Conservation (phyloP, 2,329 filamentous ascomycete species). For the Metarhizium robertsii region DNA sequence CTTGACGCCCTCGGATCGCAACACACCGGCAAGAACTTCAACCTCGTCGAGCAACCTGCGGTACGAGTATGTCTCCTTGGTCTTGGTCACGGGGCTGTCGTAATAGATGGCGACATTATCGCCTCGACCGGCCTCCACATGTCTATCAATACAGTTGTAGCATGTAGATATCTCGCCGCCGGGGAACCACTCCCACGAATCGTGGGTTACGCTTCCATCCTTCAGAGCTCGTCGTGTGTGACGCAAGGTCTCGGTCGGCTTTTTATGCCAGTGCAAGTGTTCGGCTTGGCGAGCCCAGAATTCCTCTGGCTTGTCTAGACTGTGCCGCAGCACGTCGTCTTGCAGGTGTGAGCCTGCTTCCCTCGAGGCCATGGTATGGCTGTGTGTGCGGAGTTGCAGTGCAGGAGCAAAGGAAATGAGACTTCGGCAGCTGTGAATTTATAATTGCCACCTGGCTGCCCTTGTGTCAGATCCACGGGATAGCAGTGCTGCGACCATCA, state of each 20-base stretch:
- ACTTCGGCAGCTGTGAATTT: not conserved
- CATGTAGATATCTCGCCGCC: conserved; percentile 83
- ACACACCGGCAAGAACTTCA: conserved; percentile 68
- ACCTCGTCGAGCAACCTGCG: conserved; percentile 67
- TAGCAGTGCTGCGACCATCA: no score
- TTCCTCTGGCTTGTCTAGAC: conserved; percentile 56
- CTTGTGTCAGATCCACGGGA: no score
- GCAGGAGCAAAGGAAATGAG: not conserved
- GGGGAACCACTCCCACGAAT: conserved; percentile 84
- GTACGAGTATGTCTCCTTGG: conserved; percentile 68
- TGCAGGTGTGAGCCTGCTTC: conserved; percentile 25
- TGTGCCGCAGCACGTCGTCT: conserved; percentile 43
- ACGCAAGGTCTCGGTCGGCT: conserved; percentile 54
- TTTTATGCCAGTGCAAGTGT: conserved; percentile 71
- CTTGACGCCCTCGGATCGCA: conserved; percentile 71
- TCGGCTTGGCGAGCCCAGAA: conserved; percentile 73
- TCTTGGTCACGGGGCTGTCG: conserved; percentile 74
- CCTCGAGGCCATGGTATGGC: conserved; percentile 3
- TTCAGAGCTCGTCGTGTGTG: conserved; percentile 53
- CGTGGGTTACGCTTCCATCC: conserved; percentile 53
- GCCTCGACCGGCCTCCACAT: conserved; percentile 73
- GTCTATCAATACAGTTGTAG: conserved; percentile 85
- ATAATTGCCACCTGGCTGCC: no score
- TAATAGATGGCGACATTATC: conserved; percentile 69
- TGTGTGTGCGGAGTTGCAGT: not conserved